Conservation (phyloP, 768 basidiomycete genomes). For the Boletus tomentosulus region DNA sequence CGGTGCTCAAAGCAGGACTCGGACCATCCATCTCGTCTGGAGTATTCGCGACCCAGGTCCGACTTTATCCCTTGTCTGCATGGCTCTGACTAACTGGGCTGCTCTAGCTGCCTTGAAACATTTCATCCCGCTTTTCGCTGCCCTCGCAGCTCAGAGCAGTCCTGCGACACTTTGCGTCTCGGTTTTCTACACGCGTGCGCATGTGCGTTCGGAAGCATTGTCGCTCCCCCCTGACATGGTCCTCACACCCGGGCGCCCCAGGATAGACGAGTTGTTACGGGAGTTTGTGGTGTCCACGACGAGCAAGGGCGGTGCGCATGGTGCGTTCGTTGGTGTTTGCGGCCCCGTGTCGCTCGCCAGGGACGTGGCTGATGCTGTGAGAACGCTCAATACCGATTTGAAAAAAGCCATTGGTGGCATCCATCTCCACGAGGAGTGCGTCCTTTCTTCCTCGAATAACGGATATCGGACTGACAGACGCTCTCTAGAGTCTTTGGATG, state of each 20-base stretch:
- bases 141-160: too few relatives aligned
- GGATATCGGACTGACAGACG: not conserved
- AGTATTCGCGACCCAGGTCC: too few relatives aligned
- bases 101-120: too few relatives aligned
- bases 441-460: not conserved
- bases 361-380: constrained; percentile 30
- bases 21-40: too few relatives aligned
- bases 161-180: too few relatives aligned
- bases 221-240: constrained; percentile 36
- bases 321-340: constrained; percentile 41
- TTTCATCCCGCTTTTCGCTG: too few relatives aligned
- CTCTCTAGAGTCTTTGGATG: constrained; percentile 27
- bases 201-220: constrained; percentile 12
- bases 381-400: constrained; percentile 18
- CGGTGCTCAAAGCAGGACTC: too few relatives aligned
- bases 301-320: constrained; percentile 27
- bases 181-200: too few relatives aligned
- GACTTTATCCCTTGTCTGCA: too few relatives aligned
- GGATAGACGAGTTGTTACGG: constrained; percentile 42
- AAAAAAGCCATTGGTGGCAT: constrained; percentile 36
- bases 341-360: constrained; percentile 36
- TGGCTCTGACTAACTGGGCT: too few relatives aligned
- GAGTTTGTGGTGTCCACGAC: constrained; percentile 39
- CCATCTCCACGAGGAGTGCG: constrained; percentile 38
- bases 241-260: constrained; percentile 51